phyloP scores from a whole-genome alignment of 2,329 filamentous ascomycete genomes.

The Scortechinia acanthostroma region DNA sequence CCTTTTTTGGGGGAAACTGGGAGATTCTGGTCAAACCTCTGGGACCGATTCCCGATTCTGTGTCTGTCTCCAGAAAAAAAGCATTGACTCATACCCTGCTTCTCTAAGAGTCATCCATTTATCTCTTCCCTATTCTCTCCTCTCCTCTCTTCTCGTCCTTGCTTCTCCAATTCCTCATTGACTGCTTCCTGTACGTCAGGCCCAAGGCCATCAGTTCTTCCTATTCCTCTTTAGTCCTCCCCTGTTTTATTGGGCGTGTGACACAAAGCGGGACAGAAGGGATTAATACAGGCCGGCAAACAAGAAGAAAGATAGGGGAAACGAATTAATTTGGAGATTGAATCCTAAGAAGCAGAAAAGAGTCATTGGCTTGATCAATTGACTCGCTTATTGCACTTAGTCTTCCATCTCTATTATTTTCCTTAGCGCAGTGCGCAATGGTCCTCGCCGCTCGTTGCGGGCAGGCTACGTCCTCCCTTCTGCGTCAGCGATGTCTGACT shows the following conservation, averaged over 20 bases:
- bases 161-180: background rate
- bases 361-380: background rate
- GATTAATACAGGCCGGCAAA: no score
- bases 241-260: background rate
- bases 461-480: conserved; percentile 26
- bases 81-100: background rate
- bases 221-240: no score
- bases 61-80: no score
- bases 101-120: background rate
- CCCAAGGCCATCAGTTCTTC: no score
- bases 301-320: no score
- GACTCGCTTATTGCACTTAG: conserved; percentile 5
- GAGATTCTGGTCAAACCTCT: no score
- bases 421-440: conserved; percentile 25
- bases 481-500: conserved; percentile 28
- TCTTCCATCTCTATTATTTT: conserved; percentile 7
- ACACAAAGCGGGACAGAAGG: background rate
- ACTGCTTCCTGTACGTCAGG: no score
- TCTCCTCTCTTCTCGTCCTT: background rate
- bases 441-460: conserved; percentile 32
- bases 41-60: no score
- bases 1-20: no score
- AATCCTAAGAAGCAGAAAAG: no score
- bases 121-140: background rate
- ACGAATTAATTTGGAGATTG: no score